Evolutionary conservation across 768 basidiomycete genomes (phyloP), one percentile per base, ranked within the genome.

Genomic region (Filobasidium wieringae): DNA sequence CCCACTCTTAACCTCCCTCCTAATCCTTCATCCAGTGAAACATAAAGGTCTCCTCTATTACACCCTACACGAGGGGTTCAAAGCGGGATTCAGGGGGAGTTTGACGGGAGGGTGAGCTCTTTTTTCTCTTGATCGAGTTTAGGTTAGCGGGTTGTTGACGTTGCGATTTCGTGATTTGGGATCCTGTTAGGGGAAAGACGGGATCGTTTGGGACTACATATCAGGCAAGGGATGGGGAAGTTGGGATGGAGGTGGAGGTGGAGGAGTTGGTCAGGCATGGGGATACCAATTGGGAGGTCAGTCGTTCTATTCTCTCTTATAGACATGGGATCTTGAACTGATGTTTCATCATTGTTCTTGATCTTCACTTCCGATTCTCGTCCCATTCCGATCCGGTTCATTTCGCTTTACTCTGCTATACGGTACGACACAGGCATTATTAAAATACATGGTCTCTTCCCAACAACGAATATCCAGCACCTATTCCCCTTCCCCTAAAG

Each of bases 361-460:
- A 30, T 14, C n/a, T 32, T 24, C 26, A 29, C 27, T 39, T 22
- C 36, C 2, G 32, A 19, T 19, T 14, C 30, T 51, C 15, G 4
- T 31, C 17, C 32, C 6, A 3, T 19, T 15, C 7, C 47, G 26
- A 15, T 22, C 7, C 26, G 8, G 49, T 24, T 36, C 5, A 40
- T 15, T 29, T 29, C 11, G 34, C 40, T 22, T 52, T 29, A 22
- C 41, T 8, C 9, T 43, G 19, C 8, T 7, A 43, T n/a, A 43
- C 41, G 41, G 8, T 14, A 19, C 41, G 15, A 43, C 30, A 26
- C 61, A 97, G 91, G 91, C 89, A 0, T 93, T 97, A 66, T 79
- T 97, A 41, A 90, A 96, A 74, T 97, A 88, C 69, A 95, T 99
- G 91, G 95, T 99, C 3, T 91, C 88, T 8, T 93, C 87, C 31